These are phyloP conservation scores for Grosmannia serpens DNA, from an alignment of 2,329 filamentous ascomycete genomes.

Conservation along the genomic window DNA sequence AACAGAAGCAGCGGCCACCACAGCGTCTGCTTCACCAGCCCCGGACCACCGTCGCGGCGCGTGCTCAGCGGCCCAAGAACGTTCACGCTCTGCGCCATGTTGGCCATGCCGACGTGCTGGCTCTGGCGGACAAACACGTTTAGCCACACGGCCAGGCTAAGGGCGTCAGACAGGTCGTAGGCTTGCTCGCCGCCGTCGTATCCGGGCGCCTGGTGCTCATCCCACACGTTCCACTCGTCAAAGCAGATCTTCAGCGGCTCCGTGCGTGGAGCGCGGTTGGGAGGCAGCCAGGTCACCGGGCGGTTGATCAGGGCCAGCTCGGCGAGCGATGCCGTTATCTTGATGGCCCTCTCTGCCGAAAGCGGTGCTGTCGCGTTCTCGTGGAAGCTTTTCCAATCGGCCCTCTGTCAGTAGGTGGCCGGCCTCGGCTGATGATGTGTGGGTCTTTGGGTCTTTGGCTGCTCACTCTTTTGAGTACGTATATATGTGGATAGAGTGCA, in stretches of 20 bases:
- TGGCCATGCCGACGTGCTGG: slow-evolving; percentile 63
- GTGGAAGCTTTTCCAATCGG: too few relatives aligned
- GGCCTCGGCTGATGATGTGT: too few relatives aligned
- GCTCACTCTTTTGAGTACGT: too few relatives aligned
- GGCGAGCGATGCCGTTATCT: slow-evolving; percentile 56
- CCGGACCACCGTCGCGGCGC: too few relatives aligned
- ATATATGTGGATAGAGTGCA: slow-evolving; percentile 81
- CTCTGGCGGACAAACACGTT: slow-evolving; percentile 68
- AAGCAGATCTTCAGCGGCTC: slow-evolving; percentile 55
- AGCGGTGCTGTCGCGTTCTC: not conserved
- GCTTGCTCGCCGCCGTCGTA: slow-evolving; percentile 62
- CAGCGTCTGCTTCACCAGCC: too few relatives aligned
- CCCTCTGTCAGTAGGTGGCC: too few relatives aligned
- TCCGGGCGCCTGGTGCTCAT: slow-evolving; percentile 58
- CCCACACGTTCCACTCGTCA: slow-evolving; percentile 81
- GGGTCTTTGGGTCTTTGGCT: too few relatives aligned
- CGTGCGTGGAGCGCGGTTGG: too few relatives aligned
- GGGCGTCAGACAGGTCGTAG: slow-evolving; percentile 63
- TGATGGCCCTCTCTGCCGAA: slow-evolving; percentile 61
- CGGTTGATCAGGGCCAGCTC: slow-evolving; percentile 62
- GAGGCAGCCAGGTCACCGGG: too few relatives aligned
- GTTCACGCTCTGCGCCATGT: slow-evolving; percentile 67
- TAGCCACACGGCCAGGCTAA: slow-evolving; percentile 62
- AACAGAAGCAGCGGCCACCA: too few relatives aligned
- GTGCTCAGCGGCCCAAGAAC: slow-evolving; percentile 67